These are phyloP conservation scores for Melastoma candidum DNA, from an alignment of 441 rosid species.

Conservation along the genomic window DNA sequence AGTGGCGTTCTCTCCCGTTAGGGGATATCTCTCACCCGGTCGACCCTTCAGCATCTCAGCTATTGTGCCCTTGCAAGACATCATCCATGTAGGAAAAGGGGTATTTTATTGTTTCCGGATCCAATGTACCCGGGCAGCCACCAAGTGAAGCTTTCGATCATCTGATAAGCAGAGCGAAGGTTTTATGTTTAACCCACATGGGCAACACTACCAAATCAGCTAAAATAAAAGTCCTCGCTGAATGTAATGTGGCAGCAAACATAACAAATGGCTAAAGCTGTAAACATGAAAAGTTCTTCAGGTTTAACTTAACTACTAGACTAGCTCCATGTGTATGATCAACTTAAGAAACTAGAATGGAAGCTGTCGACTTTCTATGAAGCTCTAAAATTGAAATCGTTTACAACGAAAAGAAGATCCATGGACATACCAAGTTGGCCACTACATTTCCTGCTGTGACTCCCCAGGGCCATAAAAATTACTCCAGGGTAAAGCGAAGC, in stretches of 20 bases:
- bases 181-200: neutral
- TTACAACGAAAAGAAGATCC: too few species aligned
- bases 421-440: constrained; percentile 47
- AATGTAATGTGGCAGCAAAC: too few species aligned
- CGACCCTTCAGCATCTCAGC: constrained; percentile 65
- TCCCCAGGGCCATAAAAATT: constrained; percentile 67
- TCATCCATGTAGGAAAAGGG: constrained; percentile 80
- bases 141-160: constrained; percentile 71
- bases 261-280: too few species aligned
- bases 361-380: too few species aligned
- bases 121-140: constrained; percentile 89
- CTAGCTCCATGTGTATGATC: too few species aligned
- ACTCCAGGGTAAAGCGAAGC: constrained; percentile 72
- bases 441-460: constrained; percentile 63
- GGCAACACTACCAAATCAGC: neutral
- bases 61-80: constrained; percentile 63
- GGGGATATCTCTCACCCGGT: constrained; percentile 68
- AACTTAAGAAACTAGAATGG: too few species aligned
- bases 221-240: too few species aligned
- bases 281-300: too few species aligned
- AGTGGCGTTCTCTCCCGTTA: constrained; percentile 81
- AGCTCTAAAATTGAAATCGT: too few species aligned
- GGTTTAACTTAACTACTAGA: too few species aligned
- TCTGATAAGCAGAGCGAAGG: constrained; percentile 25
- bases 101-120: constrained; percentile 46